Base-by-base conservation (phyloP, 768 basidiomycete species). In the Coprinopsis marcescibilis region DNA sequence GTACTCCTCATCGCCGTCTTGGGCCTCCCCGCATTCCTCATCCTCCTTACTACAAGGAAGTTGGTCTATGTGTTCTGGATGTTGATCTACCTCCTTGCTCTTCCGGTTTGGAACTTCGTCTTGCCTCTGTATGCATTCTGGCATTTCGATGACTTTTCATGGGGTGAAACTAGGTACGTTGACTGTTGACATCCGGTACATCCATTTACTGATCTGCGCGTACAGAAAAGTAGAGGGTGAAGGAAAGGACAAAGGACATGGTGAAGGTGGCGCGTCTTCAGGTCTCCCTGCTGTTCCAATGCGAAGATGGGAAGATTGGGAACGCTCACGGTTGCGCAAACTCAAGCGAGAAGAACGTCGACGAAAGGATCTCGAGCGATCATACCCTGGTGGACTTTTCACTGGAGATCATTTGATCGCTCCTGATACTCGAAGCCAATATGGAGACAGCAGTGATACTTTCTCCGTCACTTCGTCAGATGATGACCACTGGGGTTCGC, bases 281-380 rank as follows among this genome's bases (percentile, higher is more conserved):
- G 72, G 71, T 43, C 79, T 76, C 4, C 64, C 73, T 34, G 79
- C 77, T 0, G 80, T 98, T n/a, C 92, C 96, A 0, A 68, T 98
- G 60, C 81, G 95, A n/a, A 78, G 95, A 41, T 99, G 96, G 96
- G 96, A 98, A 66, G 95, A 99, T 57, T 99, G 95, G 96, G 96
- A 99, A 60, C 81, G 93, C 19, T 95, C 92, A 20, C 77, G 96
- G 35, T 72, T 98, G 38, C 85, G 95, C 42, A 98, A 97, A 67
- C 52, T 95, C 25, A 81, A 79, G 51, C 82, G 96, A 1, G 94
- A 96, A 58, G 89, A 92, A 56, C 76, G 84, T 54, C 72, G 91
- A 48, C 69, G 85, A 48, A 73, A 72, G 57, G 92, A 97, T 5
- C 77, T 96, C 54, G 92, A 93, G 58, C 79, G 89, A 35, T 63